Conservation (phyloP, 2,329 filamentous ascomycete species). For the Pseudogymnoascus sp. region DNA sequence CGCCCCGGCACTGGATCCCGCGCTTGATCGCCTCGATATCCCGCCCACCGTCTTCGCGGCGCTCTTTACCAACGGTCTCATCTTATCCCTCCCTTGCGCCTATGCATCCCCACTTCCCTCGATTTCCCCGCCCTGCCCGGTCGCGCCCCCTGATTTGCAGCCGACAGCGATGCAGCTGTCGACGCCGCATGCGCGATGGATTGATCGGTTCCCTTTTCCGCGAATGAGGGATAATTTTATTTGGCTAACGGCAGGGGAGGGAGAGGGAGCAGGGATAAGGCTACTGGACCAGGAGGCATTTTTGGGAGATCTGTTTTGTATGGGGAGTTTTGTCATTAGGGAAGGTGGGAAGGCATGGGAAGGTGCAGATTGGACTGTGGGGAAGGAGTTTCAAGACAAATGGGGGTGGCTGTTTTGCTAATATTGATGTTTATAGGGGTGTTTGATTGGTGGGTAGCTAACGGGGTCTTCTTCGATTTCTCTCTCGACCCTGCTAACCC, state of each 20-base stretch:
- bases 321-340: conserved; percentile 5
- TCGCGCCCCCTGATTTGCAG: conserved; percentile 11
- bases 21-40: not conserved
- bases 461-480: not conserved
- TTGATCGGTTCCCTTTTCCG: conserved; percentile 16
- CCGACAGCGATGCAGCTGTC: conserved; percentile 12
- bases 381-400: not conserved
- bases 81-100: conserved; percentile 14
- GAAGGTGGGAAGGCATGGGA: conserved; percentile 5
- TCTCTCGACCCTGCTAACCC: not conserved
- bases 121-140: not conserved
- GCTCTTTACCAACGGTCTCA: conserved; percentile 15
- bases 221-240: conserved; percentile 15
- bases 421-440: not conserved
- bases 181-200: conserved; percentile 14
- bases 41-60: conserved; percentile 13
- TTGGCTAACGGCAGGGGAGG: not conserved
- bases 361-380: not conserved
- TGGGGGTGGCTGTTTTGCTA: conserved; percentile 9
- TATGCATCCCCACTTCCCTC: conserved; percentile 4
- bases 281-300: not conserved
- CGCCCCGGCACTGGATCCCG: not conserved
- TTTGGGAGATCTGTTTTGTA: not conserved
- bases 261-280: not conserved
- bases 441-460: not conserved